Conservation (phyloP, 768 basidiomycete species). For the Trametopsis cervina region DNA sequence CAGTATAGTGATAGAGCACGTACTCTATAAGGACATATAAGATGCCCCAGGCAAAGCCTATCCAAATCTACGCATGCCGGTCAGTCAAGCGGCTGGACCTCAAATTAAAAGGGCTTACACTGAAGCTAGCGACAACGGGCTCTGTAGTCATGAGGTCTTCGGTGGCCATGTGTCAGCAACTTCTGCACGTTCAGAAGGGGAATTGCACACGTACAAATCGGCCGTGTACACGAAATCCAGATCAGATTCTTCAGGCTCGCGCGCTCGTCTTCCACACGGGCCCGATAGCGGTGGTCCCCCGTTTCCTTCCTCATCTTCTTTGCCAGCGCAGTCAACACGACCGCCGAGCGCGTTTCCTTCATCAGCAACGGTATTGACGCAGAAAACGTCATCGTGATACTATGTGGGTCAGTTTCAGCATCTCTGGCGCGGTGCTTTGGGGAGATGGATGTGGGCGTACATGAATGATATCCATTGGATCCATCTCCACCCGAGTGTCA, state of each 20-base stretch:
- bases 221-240: conserved; percentile 62
- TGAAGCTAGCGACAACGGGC: conserved; percentile 67
- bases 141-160: conserved; percentile 65
- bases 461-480: conserved; percentile 78
- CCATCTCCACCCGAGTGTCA: conserved; percentile 71
- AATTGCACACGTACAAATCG: conserved; percentile 46
- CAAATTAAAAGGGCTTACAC: conserved; percentile 33
- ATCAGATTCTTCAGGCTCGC: conserved; percentile 51
- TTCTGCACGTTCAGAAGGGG: neutral
- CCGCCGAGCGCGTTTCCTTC: conserved; percentile 66
- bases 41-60: conserved; percentile 73
- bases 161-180: neutral
- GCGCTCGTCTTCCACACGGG: conserved; percentile 58
- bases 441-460: too few relatives aligned
- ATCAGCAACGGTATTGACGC: conserved; percentile 47
- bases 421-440: too few relatives aligned
- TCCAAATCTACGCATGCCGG: conserved; percentile 46
- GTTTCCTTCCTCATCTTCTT: conserved; percentile 56
- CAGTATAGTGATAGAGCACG: conserved; percentile 1
- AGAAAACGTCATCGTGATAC: conserved; percentile 46
- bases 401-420: conserved; percentile 19
- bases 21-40: conserved; percentile 62
- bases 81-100: neutral
- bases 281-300: conserved; percentile 54
- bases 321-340: conserved; percentile 64